Conservation (phyloP, 192 early-diverging fungal species). For the Rhizophagus prolifer region DNA sequence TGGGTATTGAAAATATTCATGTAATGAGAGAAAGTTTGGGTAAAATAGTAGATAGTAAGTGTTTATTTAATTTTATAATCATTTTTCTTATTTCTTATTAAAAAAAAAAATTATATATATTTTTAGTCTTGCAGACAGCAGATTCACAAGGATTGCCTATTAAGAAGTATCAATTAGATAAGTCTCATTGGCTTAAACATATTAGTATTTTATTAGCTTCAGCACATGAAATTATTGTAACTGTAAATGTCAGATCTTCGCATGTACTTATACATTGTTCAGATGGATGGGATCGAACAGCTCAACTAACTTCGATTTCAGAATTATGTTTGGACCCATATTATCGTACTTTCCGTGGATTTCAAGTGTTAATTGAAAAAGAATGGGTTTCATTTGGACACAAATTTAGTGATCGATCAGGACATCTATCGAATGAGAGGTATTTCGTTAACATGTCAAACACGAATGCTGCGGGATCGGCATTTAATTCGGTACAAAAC, state of each 20-base stretch:
- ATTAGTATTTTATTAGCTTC: slow-evolving; percentile 82
- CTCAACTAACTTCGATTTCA: slow-evolving; percentile 87
- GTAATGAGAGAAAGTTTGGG: slow-evolving; percentile 90
- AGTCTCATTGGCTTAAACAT: slow-evolving; percentile 87
- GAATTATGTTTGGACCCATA: slow-evolving; percentile 93
- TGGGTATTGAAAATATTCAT: slow-evolving; percentile 98
- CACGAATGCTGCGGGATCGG: slow-evolving; percentile 57
- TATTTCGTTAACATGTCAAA: slow-evolving; percentile 57
- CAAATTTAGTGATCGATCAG: slow-evolving; percentile 92
- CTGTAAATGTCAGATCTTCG: slow-evolving; percentile 68
- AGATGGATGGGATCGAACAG: slow-evolving; percentile 98
- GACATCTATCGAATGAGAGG: slow-evolving; percentile 80
- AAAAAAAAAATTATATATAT: not conserved
- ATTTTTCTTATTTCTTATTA: not conserved
- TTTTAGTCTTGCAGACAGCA: slow-evolving; percentile 50
- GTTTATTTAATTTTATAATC: not conserved
- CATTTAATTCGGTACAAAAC: slow-evolving; percentile 59
- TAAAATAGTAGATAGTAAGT: slow-evolving; percentile 78
- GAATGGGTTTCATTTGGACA: slow-evolving; percentile 98
- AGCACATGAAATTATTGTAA: slow-evolving; percentile 74
- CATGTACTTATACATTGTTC: slow-evolving; percentile 98
- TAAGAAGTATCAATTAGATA: slow-evolving; percentile 54
- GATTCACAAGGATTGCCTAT: slow-evolving; percentile 50
- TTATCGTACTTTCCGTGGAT: slow-evolving; percentile 92
- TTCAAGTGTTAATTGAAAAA: slow-evolving; percentile 90